These are phyloP conservation scores for Galerina marginata DNA, from an alignment of 768 basidiomycete species.

Conservation along the genomic window DNA sequence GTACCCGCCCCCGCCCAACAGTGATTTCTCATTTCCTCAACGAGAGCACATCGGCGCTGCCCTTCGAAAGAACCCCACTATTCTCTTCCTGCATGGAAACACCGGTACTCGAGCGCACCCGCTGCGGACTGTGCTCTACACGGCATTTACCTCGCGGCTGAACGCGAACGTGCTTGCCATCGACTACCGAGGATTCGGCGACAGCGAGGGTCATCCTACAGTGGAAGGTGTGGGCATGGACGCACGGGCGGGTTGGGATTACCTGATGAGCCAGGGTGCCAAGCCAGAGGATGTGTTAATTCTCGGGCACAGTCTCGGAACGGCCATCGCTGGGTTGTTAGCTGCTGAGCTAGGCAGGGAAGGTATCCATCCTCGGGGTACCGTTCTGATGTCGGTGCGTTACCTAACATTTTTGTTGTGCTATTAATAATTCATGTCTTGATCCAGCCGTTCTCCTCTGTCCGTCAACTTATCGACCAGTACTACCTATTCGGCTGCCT, in stretches of 20 bases:
- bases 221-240: conserved; percentile 64
- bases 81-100: conserved; percentile 79
- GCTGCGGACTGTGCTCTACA: conserved; percentile 58
- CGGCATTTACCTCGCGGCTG: conserved; percentile 53
- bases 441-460: conserved; percentile 57
- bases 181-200: conserved; percentile 81
- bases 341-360: conserved; percentile 53
- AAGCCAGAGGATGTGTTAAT: conserved; percentile 57
- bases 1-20: conserved; percentile 37
- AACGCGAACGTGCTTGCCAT: conserved; percentile 65
- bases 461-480: conserved; percentile 65
- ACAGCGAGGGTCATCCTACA: conserved; percentile 67
- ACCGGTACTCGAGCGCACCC: conserved; percentile 64
- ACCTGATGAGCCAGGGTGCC: conserved; percentile 57
- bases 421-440: conserved; percentile 9
- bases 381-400: conserved; percentile 52
- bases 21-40: conserved; percentile 36
- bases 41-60: conserved; percentile 33
- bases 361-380: conserved; percentile 45
- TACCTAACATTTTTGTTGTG: background rate
- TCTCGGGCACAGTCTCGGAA: conserved; percentile 79
- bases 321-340: conserved; percentile 61
- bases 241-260: conserved; percentile 69
- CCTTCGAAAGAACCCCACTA: conserved; percentile 50
- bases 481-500: conserved; percentile 67